Percentiles rank a stretch among this genome's conserved stretches.
Evolutionary conservation across 2,329 filamentous ascomycete species (phyloP).

Genomic region (Fusarium sp.): DNA sequence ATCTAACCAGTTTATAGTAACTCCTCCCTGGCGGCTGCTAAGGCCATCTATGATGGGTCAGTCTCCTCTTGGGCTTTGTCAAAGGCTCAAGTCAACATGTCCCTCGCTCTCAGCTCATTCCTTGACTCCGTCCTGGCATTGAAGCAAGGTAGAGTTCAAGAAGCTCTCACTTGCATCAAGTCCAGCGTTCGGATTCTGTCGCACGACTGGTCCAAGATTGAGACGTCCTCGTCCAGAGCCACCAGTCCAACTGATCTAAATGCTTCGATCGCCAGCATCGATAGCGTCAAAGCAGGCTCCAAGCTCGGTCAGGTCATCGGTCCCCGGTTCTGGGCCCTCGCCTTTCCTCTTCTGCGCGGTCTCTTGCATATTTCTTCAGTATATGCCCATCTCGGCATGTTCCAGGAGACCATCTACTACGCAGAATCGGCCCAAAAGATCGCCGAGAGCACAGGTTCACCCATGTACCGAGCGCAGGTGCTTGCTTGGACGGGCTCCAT

Average conservation of each 20-base stretch:
- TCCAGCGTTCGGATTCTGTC: constrained; percentile 68
- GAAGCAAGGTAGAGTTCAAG: constrained; percentile 69
- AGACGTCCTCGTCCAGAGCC: constrained; percentile 46
- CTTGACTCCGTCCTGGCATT: constrained; percentile 75
- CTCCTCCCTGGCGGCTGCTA: constrained; percentile 54
- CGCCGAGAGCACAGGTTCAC: constrained; percentile 74
- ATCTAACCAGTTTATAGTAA: constrained; percentile 39
- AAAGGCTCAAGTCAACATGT: constrained; percentile 50
- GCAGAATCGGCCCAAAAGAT: constrained; percentile 86
- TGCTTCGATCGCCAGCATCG: constrained; percentile 46
- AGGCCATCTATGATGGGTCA: constrained; percentile 49
- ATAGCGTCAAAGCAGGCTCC: constrained; percentile 42
- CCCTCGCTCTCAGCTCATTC: constrained; percentile 55
- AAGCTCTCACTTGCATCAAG: constrained; percentile 69
- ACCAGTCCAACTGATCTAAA: constrained; percentile 43
- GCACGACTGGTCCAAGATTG: constrained; percentile 67
- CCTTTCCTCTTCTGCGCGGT: constrained; percentile 78
- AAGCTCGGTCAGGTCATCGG: constrained; percentile 44
- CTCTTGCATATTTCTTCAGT: constrained; percentile 80
- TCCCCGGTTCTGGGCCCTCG: constrained; percentile 83
- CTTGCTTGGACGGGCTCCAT: constrained; percentile 67
- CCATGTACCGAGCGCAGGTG: constrained; percentile 67
- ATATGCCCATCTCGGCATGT: constrained; percentile 87
- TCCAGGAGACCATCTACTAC: constrained; percentile 89
- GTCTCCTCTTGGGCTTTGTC: constrained; percentile 50